Conservation (phyloP, 768 basidiomycete species). For the Cyathus striatus region DNA sequence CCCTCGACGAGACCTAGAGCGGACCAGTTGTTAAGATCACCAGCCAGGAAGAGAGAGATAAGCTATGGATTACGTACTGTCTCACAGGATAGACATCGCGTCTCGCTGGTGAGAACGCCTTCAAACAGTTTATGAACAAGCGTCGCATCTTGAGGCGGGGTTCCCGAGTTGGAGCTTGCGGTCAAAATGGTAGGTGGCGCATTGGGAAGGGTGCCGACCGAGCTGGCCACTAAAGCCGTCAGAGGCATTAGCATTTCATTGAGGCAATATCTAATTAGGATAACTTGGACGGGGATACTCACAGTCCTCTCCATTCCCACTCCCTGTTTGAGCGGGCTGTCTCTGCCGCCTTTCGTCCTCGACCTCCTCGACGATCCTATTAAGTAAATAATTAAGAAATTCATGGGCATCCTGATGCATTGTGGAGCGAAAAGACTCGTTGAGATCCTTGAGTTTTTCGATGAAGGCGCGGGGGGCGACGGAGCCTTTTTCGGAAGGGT, state of each 20-base stretch:
- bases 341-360: constrained; percentile 58
- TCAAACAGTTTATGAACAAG: constrained; percentile 93
- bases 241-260: no score
- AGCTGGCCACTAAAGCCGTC: constrained; percentile 47
- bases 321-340: background rate
- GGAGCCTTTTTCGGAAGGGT: constrained; percentile 76
- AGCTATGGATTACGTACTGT: constrained; percentile 51
- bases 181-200: constrained; percentile 34
- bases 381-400: constrained; percentile 91
- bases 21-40: constrained; percentile 9
- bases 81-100: constrained; percentile 96
- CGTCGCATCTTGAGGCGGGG: constrained; percentile 51
- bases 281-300: constrained; percentile 35
- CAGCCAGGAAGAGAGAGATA: constrained; percentile 4
- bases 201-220: constrained; percentile 51
- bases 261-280: no score
- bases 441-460: constrained; percentile 88
- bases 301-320: constrained; percentile 52
- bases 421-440: constrained; percentile 84
- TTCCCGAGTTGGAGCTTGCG: constrained; percentile 40
- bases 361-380: constrained; percentile 90
- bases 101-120: constrained; percentile 93
- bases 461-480: constrained; percentile 89
- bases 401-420: constrained; percentile 99
- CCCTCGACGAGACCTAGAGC: constrained; percentile 80